Evolutionary conservation across 2,329 filamentous ascomycete genomes (phyloP), one percentile per base, ranked within the genome.

Genomic region (Dactylellina cionopaga): DNA sequence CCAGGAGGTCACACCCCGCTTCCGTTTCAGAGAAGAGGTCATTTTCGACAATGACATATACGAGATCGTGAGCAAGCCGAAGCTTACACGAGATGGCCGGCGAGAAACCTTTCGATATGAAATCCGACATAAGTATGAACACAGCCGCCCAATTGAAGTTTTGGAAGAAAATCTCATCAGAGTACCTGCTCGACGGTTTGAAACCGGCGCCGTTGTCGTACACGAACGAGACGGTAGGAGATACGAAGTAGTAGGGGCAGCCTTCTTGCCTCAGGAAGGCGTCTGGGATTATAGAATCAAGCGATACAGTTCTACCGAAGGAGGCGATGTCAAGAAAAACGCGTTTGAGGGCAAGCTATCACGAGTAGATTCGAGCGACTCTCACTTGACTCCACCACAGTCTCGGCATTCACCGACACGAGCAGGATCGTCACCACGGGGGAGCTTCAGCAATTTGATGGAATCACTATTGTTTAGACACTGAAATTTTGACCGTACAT

Each of bases 21-120:
- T 71, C 44, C 66, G 56, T n/a, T 41, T 58, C 24, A 37, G 66
- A 13, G 51, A 71, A 25, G 66, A 71, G 22, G 66, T 71, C 17
- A 58, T 71, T 13, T 71, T 51, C 19, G 66, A 62, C 17, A 71
- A 64, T n/a, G 66, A 71, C 35, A 41, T 71, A 19, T 71, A 64
- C 31, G 59, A 64, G 22, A 44, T 71, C 15, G 44, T 64, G n/a
- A 64, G 33, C 39, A 64, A 58, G 33, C 66, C 66, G 22, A 64
- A 52, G 17, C 66, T 63, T 11, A 31, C 33, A 3, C 58, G 58
- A 19, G 37, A 43, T 22, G 52, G 54, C 27, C 43, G 51, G 11
- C 33, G 44, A 7, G 66, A 71, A 47, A 64, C 52, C 22, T 71
- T 62, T 24, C 37, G 46, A 5, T 71, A 71, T 19, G 39, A 31